Percentiles rank a stretch among this genome's conserved stretches.
These are phyloP conservation scores for Talaromyces liani DNA, from an alignment of 495 filamentous ascomycete species.

Conservation along the genomic window DNA sequence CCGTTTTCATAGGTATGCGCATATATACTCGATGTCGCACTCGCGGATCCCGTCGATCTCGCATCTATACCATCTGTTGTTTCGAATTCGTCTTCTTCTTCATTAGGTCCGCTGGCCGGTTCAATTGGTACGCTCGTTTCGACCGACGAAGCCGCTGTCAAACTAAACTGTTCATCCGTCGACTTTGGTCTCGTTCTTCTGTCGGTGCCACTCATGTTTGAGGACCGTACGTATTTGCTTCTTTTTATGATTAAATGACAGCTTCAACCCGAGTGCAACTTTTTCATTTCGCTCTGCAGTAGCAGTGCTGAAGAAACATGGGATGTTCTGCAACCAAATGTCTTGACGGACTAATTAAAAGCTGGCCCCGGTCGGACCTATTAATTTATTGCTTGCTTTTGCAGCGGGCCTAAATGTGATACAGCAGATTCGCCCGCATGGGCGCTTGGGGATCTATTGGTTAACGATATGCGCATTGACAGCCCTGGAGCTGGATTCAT, in stretches of 20 bases:
- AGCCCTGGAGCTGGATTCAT: not conserved
- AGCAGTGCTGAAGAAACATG: not conserved
- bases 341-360: not conserved
- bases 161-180: not conserved
- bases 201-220: not conserved
- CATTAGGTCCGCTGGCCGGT: not conserved
- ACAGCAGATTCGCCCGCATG: not conserved
- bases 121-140: not conserved
- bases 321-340: not conserved
- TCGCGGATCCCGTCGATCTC: constrained; percentile 2
- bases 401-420: not conserved
- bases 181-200: not conserved
- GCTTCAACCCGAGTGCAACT: not conserved
- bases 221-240: not conserved
- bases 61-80: not conserved
- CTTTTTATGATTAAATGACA: not conserved
- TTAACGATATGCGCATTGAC: not conserved
- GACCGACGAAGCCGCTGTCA: not conserved
- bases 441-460: not conserved
- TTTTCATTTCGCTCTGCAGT: not conserved
- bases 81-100: constrained; percentile 6
- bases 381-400: not conserved
- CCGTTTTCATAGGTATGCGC: constrained; percentile 9
- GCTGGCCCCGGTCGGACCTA: not conserved
- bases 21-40: constrained; percentile 7